A percentile compares a stretch with the other conserved stretches of the same genome.
phyloP scores from a whole-genome alignment of 768 basidiomycete species.

The Suillus alpinus region DNA sequence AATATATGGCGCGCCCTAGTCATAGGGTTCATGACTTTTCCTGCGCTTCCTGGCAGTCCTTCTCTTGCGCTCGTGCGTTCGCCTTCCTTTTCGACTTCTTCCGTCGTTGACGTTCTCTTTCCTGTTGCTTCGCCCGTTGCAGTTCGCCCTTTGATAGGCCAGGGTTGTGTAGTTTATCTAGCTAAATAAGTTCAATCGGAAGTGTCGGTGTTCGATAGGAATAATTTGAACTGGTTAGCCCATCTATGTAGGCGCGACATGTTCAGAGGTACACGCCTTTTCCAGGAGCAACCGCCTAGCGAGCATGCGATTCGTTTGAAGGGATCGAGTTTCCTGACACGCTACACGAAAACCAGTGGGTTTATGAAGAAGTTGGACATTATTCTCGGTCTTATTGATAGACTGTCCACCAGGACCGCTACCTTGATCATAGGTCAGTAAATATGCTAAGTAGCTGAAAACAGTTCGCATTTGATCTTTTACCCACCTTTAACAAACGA shows the following conservation, averaged over 20 bases:
- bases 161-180: slow-evolving; percentile 71
- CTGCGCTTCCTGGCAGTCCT: slow-evolving; percentile 14
- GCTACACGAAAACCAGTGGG: slow-evolving; percentile 85
- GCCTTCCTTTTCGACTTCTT: slow-evolving; percentile 80
- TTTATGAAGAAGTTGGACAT: slow-evolving; percentile 85
- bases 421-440: slow-evolving; percentile 43
- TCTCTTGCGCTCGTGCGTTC: slow-evolving; percentile 14
- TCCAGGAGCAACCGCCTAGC: slow-evolving; percentile 73
- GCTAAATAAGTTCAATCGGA: slow-evolving; percentile 35
- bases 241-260: slow-evolving; percentile 14
- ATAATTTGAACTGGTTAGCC: slow-evolving; percentile 8
- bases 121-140: slow-evolving; percentile 66
- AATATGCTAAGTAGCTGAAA: background rate
- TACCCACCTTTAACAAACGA: slow-evolving; percentile 76
- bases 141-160: slow-evolving; percentile 73
- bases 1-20: background rate
- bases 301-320: slow-evolving; percentile 72
- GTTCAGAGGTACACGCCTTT: slow-evolving; percentile 54
- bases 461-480: background rate
- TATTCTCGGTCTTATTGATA: slow-evolving; percentile 91
- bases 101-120: slow-evolving; percentile 68
- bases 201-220: background rate
- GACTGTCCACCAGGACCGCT: slow-evolving; percentile 96
- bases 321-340: slow-evolving; percentile 87
- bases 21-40: slow-evolving; percentile 12